phyloP scores from a whole-genome alignment of 169 alveolate genomes.

The Eimeria maxima region DNA sequence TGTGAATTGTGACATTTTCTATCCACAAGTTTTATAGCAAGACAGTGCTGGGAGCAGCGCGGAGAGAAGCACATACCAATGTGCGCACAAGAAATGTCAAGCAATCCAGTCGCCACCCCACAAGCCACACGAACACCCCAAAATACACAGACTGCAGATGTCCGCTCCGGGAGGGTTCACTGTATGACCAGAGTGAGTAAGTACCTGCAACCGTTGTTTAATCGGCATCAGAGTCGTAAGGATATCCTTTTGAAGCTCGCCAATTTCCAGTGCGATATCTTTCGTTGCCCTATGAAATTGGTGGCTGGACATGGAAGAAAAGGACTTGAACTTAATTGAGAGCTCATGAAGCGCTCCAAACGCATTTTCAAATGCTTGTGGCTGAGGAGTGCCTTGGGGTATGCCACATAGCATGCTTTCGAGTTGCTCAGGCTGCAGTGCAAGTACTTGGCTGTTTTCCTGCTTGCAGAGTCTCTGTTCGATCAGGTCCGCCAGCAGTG shows the following conservation, averaged over 20 bases:
- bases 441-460: conserved; percentile 52
- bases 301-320: conserved; percentile 33
- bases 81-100: neutral
- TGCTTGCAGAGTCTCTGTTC: conserved; percentile 63
- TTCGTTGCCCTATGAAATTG: conserved; percentile 31
- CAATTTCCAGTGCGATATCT: conserved; percentile 46
- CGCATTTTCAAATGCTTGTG: conserved; percentile 75
- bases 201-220: conserved; percentile 47
- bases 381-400: conserved; percentile 64
- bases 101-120: neutral
- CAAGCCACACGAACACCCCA: neutral
- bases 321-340: conserved; percentile 32
- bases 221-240: conserved; percentile 35
- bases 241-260: conserved; percentile 59
- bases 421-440: conserved; percentile 60
- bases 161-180: neutral
- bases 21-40: neutral
- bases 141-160: neutral
- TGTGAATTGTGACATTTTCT: too few relatives aligned
- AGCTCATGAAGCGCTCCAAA: conserved; percentile 64
- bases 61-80: neutral
- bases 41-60: neutral
- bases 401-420: conserved; percentile 12
- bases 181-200: neutral
- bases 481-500: conserved; percentile 63